These are phyloP conservation scores for Larix sibirica DNA, from an alignment of 83 land plant genomes.

Conservation along the genomic window DNA sequence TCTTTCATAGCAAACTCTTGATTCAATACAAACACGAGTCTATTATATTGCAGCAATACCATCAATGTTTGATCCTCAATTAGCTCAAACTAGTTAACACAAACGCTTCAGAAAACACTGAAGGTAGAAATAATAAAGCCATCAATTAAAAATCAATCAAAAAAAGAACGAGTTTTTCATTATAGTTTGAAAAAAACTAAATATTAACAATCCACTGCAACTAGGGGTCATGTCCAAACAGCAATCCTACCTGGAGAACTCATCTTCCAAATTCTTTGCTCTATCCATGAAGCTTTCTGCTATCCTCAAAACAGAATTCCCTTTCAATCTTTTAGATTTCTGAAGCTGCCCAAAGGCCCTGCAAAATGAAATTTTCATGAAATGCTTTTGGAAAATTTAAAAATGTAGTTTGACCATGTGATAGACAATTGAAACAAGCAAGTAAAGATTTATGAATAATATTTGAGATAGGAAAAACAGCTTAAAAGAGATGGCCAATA, in stretches of 20 bases:
- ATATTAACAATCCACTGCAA: neutral
- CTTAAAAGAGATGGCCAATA: no score
- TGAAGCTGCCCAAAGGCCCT: conserved; percentile 23
- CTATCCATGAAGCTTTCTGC: conserved; percentile 31
- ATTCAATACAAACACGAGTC: no score
- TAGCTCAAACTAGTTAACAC: no score
- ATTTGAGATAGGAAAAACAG: neutral
- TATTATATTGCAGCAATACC: no score
- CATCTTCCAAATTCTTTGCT: conserved; percentile 44
- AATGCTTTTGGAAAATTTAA: neutral
- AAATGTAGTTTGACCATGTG: neutral
- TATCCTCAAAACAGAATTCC: conserved; percentile 23
- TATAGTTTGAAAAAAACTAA: neutral
- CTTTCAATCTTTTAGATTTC: conserved; percentile 16
- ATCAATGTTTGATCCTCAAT: no score
- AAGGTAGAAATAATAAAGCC: no score
- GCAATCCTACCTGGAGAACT: conserved; percentile 41
- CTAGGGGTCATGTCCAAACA: neutral
- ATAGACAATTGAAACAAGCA: neutral
- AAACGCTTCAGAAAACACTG: no score
- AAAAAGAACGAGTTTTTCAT: no score
- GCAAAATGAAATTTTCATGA: neutral
- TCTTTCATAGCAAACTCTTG: no score
- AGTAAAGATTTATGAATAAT: neutral
- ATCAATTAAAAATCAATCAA: no score